Base-by-base conservation (phyloP, 495 filamentous ascomycete species). In the Aspergillus affinis region DNA sequence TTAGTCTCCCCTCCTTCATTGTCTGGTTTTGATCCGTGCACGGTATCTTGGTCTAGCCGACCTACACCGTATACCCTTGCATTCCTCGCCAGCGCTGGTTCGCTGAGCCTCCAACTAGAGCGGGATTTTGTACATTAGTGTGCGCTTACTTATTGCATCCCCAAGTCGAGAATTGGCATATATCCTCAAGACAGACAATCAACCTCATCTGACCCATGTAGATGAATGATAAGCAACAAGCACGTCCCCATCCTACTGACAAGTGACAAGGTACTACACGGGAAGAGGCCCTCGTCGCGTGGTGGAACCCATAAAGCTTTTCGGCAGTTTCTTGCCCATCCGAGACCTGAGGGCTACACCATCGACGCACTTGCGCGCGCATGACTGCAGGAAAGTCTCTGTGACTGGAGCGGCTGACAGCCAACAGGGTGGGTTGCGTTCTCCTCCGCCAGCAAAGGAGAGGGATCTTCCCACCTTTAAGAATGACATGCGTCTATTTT, bases 391-490 rank as follows among this genome's bases (percentile, higher is more conserved):
- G 36, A 32, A 36, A 53, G 44, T 6, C 30, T 58, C 51, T 57
- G 55, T 65, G 63, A 61, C 63, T 50, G 54, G 46, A 23, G 57
- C 63, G 57, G 56, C 59, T 65, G 63, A 65, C 63, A 51, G 50
- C 26, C 15, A 18, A 13, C 27, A 29, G 50, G 21, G n/a, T 8
- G 36, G 36, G 36, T 41, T 41, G 36, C 36, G 36, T 4, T 41
- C 36, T 41, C 12, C 13, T 15, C 36, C 36, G 36, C 36, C 36
- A 41, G 8, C 10, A 5, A 15, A 41, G 36, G 36, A 41, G 12
- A 41, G 36, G 36, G 36, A 41, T 41, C 36, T 41, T 15, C 36
- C 36, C 36, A 41, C 36, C 36, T 41, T 41, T 10, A 41, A 41
- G 8, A 17, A 41, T 13, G 13, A 17, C 10, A 53, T 53, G 29